Conservation (phyloP, 805 yeast species). For the Ogataea methanolica region DNA sequence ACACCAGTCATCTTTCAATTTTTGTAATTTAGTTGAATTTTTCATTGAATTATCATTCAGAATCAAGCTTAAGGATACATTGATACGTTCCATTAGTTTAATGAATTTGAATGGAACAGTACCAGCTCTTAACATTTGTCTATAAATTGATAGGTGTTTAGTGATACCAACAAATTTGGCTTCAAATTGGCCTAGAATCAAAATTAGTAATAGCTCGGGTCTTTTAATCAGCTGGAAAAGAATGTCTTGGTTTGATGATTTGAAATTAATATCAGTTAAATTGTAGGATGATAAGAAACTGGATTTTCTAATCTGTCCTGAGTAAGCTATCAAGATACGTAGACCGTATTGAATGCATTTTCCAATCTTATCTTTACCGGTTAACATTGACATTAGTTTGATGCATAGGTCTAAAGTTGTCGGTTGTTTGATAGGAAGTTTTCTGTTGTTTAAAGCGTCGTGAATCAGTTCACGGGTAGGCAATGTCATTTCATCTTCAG, state of each 20-base stretch:
- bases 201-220: slow-evolving; percentile 27
- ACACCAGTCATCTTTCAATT: slow-evolving; percentile 29
- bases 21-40: slow-evolving; percentile 15
- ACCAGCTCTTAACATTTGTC: slow-evolving; percentile 69
- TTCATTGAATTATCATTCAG: slow-evolving; percentile 7
- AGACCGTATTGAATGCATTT: slow-evolving; percentile 58
- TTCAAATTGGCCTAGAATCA: slow-evolving; percentile 37
- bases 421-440: slow-evolving; percentile 5
- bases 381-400: slow-evolving; percentile 47
- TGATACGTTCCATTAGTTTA: slow-evolving; percentile 32
- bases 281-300: slow-evolving; percentile 9
- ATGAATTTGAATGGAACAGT: slow-evolving; percentile 57
- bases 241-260: slow-evolving; percentile 20
- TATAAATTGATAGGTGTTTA: slow-evolving; percentile 46
- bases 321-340: slow-evolving; percentile 45
- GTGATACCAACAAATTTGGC: slow-evolving; percentile 40
- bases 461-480: slow-evolving; percentile 14
- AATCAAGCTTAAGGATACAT: slow-evolving; percentile 14
- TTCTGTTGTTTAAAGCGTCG: slow-evolving; percentile 6
- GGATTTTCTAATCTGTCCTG: slow-evolving; percentile 35
- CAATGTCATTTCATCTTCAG: slow-evolving; percentile 12
- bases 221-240: slow-evolving; percentile 23
- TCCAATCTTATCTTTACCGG: slow-evolving; percentile 71
- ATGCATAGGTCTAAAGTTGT: slow-evolving; percentile 35
- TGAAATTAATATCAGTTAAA: slow-evolving; percentile 18